Evolutionary conservation across 495 filamentous ascomycete genomes (phyloP).

Genomic region (Tuber aestivum): DNA sequence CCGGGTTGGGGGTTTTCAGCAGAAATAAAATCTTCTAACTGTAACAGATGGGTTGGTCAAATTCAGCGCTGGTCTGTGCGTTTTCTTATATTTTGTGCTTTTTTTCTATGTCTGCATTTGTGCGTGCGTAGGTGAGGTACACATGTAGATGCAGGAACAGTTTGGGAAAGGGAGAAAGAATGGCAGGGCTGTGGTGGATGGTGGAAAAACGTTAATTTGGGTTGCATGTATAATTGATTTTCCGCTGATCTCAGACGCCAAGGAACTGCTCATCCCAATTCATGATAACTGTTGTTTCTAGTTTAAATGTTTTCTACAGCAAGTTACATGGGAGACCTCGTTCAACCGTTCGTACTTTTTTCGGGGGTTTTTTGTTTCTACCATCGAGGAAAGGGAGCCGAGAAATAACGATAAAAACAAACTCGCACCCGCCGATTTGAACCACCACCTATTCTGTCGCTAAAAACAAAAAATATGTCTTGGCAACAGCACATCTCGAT

Average conservation of each 20-base stretch:
- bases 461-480: too few species aligned
- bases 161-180: background rate
- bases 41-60: background rate
- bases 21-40: background rate
- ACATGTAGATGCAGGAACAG: background rate
- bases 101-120: background rate
- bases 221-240: background rate
- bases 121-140: background rate
- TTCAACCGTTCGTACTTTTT: background rate
- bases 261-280: too few species aligned
- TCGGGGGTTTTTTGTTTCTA: too few species aligned
- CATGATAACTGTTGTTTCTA: too few species aligned
- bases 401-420: too few species aligned
- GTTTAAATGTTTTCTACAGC: too few species aligned
- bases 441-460: too few species aligned
- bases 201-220: background rate
- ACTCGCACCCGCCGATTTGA: too few species aligned
- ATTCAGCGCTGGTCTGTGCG: background rate
- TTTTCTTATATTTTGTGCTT: background rate
- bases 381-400: too few species aligned
- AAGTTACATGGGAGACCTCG: background rate
- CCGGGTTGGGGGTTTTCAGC: background rate
- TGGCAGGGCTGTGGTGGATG: too few species aligned
- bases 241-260: background rate
- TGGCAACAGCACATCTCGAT: slow-evolving; percentile 51